Conservation (phyloP, 768 basidiomycete genomes). For the Kockovaella imperatae region DNA sequence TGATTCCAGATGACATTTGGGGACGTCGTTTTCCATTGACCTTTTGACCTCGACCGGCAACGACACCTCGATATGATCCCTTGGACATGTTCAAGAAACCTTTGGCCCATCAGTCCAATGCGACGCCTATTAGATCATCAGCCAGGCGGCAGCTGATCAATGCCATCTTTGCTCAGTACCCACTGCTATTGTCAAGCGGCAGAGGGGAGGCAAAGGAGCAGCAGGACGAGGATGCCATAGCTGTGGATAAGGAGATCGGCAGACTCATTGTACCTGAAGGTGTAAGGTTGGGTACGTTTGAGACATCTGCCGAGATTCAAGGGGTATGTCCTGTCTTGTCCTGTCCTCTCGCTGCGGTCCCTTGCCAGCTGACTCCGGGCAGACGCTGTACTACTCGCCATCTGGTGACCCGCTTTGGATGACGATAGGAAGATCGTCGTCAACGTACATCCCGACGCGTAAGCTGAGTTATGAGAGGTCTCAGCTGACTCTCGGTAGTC, state of each 20-base stretch:
- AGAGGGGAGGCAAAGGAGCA: not conserved
- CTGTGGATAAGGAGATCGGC: constrained; percentile 25
- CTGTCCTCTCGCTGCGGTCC: not conserved
- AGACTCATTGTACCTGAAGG: constrained; percentile 36
- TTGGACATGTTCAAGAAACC: constrained; percentile 41
- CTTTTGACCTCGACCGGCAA: too few species aligned
- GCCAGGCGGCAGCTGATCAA: constrained; percentile 32
- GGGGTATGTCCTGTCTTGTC: constrained; percentile 21
- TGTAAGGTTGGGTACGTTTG: constrained; percentile 20
- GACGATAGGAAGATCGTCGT: constrained; percentile 35
- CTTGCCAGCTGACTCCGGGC: not conserved
- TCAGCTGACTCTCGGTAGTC: constrained; percentile 10
- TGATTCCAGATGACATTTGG: too few species aligned
- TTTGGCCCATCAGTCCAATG: constrained; percentile 32
- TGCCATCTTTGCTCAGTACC: constrained; percentile 32
- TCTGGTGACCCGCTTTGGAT: constrained; percentile 41
- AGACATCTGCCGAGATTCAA: constrained; percentile 32
- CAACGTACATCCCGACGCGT: constrained; percentile 40
- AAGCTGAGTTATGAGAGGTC: constrained; percentile 1
- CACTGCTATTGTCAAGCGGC: constrained; percentile 1
- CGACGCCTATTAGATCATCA: constrained; percentile 38
- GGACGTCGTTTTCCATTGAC: too few species aligned
- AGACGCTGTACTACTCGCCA: constrained; percentile 25
- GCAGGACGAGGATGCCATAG: constrained; percentile 5
- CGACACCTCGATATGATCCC: too few species aligned